phyloP scores from a whole-genome alignment of 495 filamentous ascomycete genomes.

The Durotheca rogersii region DNA sequence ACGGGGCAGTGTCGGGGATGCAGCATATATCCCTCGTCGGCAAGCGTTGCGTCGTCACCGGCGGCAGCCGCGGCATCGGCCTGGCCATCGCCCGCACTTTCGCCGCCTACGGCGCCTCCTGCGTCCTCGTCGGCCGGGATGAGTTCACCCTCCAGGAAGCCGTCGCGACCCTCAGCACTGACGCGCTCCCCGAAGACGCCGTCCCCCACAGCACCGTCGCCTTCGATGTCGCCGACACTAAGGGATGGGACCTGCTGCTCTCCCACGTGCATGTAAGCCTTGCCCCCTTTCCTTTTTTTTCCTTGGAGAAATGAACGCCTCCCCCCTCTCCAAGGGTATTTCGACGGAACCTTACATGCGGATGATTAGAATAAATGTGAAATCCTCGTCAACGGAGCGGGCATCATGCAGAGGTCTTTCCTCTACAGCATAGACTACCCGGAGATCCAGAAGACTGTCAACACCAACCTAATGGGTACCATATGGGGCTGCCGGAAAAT shows the following conservation, averaged over 20 bases:
- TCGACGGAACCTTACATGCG: too few species aligned
- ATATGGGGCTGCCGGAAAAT: slow-evolving; percentile 63
- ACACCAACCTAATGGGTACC: slow-evolving; percentile 72
- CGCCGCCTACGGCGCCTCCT: slow-evolving; percentile 59
- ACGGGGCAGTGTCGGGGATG: too few species aligned
- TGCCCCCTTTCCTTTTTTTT: not conserved
- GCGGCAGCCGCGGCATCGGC: slow-evolving; percentile 46
- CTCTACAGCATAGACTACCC: slow-evolving; percentile 48
- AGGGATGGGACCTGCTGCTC: slow-evolving; percentile 25
- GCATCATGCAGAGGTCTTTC: slow-evolving; percentile 60
- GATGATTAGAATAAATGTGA: slow-evolving; percentile 38
- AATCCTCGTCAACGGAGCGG: slow-evolving; percentile 76
- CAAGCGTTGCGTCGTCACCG: slow-evolving; percentile 42
- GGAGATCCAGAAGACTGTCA: slow-evolving; percentile 52
- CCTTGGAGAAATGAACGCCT: too few species aligned
- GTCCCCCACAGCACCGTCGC: slow-evolving; percentile 20
- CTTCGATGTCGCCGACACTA: slow-evolving; percentile 21
- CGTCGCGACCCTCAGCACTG: slow-evolving; percentile 22
- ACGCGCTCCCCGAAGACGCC: slow-evolving; percentile 1
- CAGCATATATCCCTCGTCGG: slow-evolving; percentile 31
- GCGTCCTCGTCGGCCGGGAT: slow-evolving; percentile 57
- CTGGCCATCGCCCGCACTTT: slow-evolving; percentile 64
- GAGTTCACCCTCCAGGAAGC: slow-evolving; percentile 41
- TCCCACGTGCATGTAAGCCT: slow-evolving; percentile 3
- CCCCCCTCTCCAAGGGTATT: too few species aligned